A percentile compares a stretch with the other conserved stretches of the same genome.
Evolutionary conservation across 1,284 basidiomycete species (phyloP).

Genomic region (Malassezia dermatis): DNA sequence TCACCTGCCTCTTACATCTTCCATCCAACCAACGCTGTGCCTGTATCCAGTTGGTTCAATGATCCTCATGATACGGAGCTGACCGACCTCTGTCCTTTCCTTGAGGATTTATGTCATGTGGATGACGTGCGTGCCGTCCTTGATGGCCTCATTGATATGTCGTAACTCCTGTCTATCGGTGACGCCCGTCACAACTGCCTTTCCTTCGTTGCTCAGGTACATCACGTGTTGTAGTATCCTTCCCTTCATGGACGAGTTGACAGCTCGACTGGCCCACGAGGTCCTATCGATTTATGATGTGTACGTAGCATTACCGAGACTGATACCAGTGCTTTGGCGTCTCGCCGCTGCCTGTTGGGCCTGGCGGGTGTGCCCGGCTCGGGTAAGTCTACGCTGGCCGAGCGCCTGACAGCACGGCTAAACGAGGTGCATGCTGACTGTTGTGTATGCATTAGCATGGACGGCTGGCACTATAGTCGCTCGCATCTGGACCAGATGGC

Average conservation of each 20-base stretch:
- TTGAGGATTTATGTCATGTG: conserved; percentile 71
- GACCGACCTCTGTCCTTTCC: conserved; percentile 85
- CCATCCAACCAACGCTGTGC: conserved; percentile 97
- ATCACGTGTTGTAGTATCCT: conserved; percentile 5
- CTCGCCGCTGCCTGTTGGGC: conserved; percentile 56
- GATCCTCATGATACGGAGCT: conserved; percentile 70
- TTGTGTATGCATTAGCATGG: conserved; percentile 59
- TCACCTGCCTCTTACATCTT: conserved; percentile 98
- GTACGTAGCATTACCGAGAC: not conserved
- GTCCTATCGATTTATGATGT: not conserved
- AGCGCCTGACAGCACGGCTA: conserved; percentile 48
- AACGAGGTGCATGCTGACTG: not conserved
- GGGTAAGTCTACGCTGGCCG: conserved; percentile 66
- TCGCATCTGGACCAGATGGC: conserved; percentile 58
- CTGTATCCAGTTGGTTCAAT: conserved; percentile 98
- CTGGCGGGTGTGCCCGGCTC: conserved; percentile 70
- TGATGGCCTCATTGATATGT: conserved; percentile 51
- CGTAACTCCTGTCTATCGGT: conserved; percentile 3
- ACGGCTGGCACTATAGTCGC: conserved; percentile 65
- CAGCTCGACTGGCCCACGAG: not conserved
- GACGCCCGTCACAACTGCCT: not conserved
- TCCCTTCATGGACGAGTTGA: not conserved
- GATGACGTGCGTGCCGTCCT: conserved; percentile 86
- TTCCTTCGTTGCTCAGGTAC: not conserved
- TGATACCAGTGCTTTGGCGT: not conserved